Evolutionary conservation across 352 stramenopile species (phyloP), one percentile per base, ranked within the genome.

Genomic region (Phytophthora sojae): DNA sequence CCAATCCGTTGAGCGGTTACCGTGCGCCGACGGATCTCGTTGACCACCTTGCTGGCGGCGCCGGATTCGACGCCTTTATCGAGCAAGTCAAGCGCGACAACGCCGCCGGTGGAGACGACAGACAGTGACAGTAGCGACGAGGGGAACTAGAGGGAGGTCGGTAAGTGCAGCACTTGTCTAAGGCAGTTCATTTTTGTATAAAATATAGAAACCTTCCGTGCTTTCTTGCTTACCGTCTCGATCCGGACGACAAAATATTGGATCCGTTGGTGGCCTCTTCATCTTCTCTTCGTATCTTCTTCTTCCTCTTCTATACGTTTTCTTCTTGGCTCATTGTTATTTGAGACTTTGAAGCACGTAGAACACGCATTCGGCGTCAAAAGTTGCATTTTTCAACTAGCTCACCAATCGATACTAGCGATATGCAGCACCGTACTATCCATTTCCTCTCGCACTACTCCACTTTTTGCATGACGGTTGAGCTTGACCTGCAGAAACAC

Each of bases 31-130:
- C 88, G 3, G 90, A 96, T 50, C 77, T 96, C 12, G 84, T 96
- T 1, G 80, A 96, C 56, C 88, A 96, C 42, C 75, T 96, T 2
- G 85, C 88, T 12, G 77, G 73, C 1, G 79, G 80, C 21, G 84
- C 77, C 17, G 90, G 87, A 61, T 95, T 96, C 71, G 86, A 95
- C 6, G 87, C 82, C 37, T 94, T 94, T 53, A 82, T 94, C 26
- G 80, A 93, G 32, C 90, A 96, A 71, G 90, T 96, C n/a, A 79
- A 89, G 49, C 80, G 83, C 21, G 90, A 96, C 54, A 95, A 95
- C 5, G 73, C 79, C 3, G 56, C 52, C 21, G 44, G 1, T 3
- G 64, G 55, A 14, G 52, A 61, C 23, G 21, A 21, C 54, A 73
- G 21, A 21, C 54, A 73, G 59, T 32, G 69, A 76, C 52, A 69